Conservation (phyloP, 306 rosid genomes). For the Castanospermum australe region DNA sequence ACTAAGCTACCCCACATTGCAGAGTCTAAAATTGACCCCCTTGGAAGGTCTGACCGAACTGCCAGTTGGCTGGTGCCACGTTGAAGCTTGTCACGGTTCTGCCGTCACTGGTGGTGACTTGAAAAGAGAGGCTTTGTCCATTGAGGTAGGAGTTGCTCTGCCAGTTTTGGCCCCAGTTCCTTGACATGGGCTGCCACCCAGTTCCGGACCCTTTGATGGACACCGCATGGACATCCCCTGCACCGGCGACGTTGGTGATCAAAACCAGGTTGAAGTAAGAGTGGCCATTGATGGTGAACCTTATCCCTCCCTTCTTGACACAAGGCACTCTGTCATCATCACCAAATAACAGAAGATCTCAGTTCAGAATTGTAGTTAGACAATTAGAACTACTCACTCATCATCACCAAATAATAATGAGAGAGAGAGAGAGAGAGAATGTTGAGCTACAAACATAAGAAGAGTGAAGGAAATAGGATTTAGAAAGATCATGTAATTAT, state of each 20-base stretch:
- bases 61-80: conserved; percentile 73
- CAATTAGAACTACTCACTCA: no score
- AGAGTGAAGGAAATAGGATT: neutral
- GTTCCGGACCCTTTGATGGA: conserved; percentile 83
- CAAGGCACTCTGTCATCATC: conserved; percentile 68
- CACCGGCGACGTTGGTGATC: conserved; percentile 83
- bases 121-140: conserved; percentile 80
- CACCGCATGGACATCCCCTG: conserved; percentile 77
- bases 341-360: neutral
- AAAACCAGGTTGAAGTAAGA: conserved; percentile 93
- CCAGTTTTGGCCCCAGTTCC: conserved; percentile 97
- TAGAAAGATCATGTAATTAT: neutral
- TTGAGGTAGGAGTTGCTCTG: conserved; percentile 82
- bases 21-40: conserved; percentile 62
- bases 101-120: conserved; percentile 87
- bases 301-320: conserved; percentile 82
- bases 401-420: no score
- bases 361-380: neutral
- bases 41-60: conserved; percentile 76
- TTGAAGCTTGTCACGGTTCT: conserved; percentile 59
- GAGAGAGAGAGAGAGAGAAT: no score
- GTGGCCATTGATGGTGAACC: conserved; percentile 88
- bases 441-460: neutral
- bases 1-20: neutral
- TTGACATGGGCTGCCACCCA: conserved; percentile 87